Base-by-base conservation (phyloP, 768 basidiomycete species). In the Kwoniella sp. region DNA sequence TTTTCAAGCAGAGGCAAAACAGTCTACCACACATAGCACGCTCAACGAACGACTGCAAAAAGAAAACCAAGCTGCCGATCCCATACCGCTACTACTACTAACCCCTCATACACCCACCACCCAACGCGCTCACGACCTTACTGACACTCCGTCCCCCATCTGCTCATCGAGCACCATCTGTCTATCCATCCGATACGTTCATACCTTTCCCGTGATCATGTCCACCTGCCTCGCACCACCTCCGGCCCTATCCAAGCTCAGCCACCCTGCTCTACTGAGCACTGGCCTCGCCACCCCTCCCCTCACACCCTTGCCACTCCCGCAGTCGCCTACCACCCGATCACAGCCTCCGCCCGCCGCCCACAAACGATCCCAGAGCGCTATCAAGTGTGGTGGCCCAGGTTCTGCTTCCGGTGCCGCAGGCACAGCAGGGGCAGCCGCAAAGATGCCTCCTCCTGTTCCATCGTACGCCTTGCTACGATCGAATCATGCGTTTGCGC, bases 391-490 rank as follows among this genome's bases (percentile, higher is more conserved):
- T 13, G 13, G 13, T 7, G 34, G 7, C 13, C 7, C 34, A 7
- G 5, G 50, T 26, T 61, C 73, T n/a, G 55, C 55, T 22, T 34
- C 30, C 38, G 26, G 17, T 8, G 23, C 26, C 50, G 57, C 37
- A 20, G 25, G 20, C 20, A 25, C 48, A 20, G 23, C 7, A 20
- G 23, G 5, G 17, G 34, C 34, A 34, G 34, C 22, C 11, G 13
- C 50, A 25, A 48, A 45, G 34, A 20, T 48, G 29, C 64, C 51
- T n/a, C 50, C 52, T 13, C 62, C 62, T 23, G 53, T 29, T 1
- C 61, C 61, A 15, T 64, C 65, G n/a, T 74, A 77, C 54, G 66
- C 73, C 26, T 45, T 71, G 37, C 66, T 77, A 12, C 65, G 75
- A 13, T 61, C 63, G 1, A 61, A 70, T 51, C 75, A 77, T 61